These are phyloP conservation scores for Tetrapisispora fleetii DNA, from an alignment of 805 yeast genomes.

Conservation along the genomic window DNA sequence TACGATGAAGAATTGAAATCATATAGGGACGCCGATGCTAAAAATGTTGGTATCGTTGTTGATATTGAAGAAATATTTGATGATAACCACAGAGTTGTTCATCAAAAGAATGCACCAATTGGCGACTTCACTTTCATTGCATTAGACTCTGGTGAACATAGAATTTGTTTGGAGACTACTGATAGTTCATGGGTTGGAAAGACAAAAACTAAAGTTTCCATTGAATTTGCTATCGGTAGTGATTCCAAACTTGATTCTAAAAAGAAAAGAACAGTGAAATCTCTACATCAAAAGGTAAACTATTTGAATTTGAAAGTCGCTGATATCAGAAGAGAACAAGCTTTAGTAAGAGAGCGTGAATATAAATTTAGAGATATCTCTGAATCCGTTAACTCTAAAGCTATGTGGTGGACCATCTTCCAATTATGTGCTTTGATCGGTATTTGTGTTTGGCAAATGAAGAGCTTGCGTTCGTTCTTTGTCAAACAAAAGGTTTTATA, in stretches of 20 bases:
- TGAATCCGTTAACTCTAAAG: conserved; percentile 59
- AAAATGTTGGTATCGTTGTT: conserved; percentile 32
- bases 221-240: conserved; percentile 61
- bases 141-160: conserved; percentile 67
- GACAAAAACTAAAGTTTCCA: conserved; percentile 44
- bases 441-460: conserved; percentile 66
- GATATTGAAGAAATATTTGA: conserved; percentile 61
- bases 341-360: conserved; percentile 63
- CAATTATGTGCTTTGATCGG: conserved; percentile 55
- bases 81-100: conserved; percentile 64
- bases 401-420: conserved; percentile 63
- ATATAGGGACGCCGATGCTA: conserved; percentile 29
- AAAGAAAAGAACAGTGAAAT: conserved; percentile 46
- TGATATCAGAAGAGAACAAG: conserved; percentile 58
- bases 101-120: conserved; percentile 52
- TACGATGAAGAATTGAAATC: conserved; percentile 30
- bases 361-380: conserved; percentile 62
- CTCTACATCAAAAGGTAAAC: conserved; percentile 48
- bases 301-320: conserved; percentile 45
- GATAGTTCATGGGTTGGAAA: conserved; percentile 54
- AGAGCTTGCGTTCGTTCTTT: conserved; percentile 63
- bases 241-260: conserved; percentile 59
- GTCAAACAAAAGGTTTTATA: conserved; percentile 57
- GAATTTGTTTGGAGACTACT: conserved; percentile 52
- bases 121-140: conserved; percentile 72